Base-by-base conservation (phyloP, 495 filamentous ascomycete species). In the Penicillium riverlandense region DNA sequence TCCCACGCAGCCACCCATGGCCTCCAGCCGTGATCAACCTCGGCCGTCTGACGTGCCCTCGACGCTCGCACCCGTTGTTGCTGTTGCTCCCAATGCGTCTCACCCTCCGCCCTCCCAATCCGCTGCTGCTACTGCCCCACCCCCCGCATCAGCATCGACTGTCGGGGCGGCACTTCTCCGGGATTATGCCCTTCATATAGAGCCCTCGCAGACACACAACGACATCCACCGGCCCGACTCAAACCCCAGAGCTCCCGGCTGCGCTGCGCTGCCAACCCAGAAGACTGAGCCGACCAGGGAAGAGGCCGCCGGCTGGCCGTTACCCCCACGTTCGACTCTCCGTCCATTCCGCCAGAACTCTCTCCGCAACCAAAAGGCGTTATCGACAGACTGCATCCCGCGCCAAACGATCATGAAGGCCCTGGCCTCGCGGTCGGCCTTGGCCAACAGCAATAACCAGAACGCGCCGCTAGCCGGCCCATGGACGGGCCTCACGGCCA, bases 381-480 rank as follows among this genome's bases (percentile, higher is more conserved):
- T 79, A 34, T 85, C 85, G 10, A 74, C 81, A 46, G 84, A 88
- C 49, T 77, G 80, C 29, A 76, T 91, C 45, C 86, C 88, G 16
- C 80, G 83, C 22, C 89, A 91, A 65, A 91, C 86, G 15, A 82
- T 96, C 56, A 80, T 92, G 67, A 91, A 92, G 58, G 86, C 88
- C n/a, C 64, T 94, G 41, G 86, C 85, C 31, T 88, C 88, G 12
- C 76, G 82, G 29, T 74, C 80, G 14, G 80, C 80, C 35, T 47
- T 59, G n/a, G 12, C 45, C 30, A 78, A 66, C 54, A 75, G 76
- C 47, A 81, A 78, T 43, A 22, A 22, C 4, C 44, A 77, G 28
- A 73, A 74, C 28, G 58, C 80, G 47, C 59, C 69, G 43, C 59
- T 66, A 50, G 52, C 66, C 53, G 63, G 45, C 35, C 41, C 71